These are phyloP conservation scores for Penicillium sp. DNA, from an alignment of 2,329 filamentous ascomycete genomes.

Conservation along the genomic window DNA sequence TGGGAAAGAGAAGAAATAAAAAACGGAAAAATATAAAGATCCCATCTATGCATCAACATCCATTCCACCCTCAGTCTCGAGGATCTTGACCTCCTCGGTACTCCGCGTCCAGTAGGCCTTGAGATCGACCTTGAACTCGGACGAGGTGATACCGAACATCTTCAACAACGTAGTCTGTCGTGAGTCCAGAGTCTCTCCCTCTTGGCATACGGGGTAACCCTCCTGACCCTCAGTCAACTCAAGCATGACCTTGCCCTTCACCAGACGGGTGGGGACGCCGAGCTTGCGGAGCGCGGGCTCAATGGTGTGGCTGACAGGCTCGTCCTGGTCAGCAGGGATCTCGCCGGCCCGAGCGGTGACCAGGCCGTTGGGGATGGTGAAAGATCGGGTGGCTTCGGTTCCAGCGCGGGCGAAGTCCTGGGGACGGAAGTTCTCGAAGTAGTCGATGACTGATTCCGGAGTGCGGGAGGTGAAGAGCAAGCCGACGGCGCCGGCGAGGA, in stretches of 20 bases:
- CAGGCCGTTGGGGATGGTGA: constrained; percentile 78
- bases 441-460: constrained; percentile 64
- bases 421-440: constrained; percentile 70
- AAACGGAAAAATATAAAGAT: constrained; percentile 19
- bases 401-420: constrained; percentile 92
- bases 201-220: constrained; percentile 75
- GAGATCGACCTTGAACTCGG: constrained; percentile 82
- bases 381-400: constrained; percentile 68
- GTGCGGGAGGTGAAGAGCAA: constrained; percentile 84
- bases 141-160: constrained; percentile 85
- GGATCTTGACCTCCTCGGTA: constrained; percentile 41
- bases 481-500: constrained; percentile 80
- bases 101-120: constrained; percentile 61
- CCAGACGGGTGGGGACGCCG: constrained; percentile 83
- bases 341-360: constrained; percentile 79
- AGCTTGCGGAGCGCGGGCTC: constrained; percentile 89
- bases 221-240: constrained; percentile 51
- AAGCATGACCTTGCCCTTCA: constrained; percentile 83
- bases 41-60: constrained; percentile 40
- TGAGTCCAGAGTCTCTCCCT: constrained; percentile 82
- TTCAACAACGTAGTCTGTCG: constrained; percentile 92
- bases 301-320: constrained; percentile 80
- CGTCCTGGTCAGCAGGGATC: constrained; percentile 75
- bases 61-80: constrained; percentile 42
- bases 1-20: constrained; percentile 18